Conservation (phyloP, 169 alveolate species). For the Miamiensis avidus region DNA sequence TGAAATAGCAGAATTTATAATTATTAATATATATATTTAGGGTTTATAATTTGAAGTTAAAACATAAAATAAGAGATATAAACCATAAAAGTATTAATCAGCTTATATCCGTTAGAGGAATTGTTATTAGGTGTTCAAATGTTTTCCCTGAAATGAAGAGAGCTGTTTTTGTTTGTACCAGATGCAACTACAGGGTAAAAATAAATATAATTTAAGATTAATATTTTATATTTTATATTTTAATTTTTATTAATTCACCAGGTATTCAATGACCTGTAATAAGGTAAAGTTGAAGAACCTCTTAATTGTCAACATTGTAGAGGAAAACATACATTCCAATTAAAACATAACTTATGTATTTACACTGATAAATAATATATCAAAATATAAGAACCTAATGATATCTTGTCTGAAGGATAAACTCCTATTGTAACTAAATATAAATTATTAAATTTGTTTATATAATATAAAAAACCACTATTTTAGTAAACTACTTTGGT, state of each 20-base stretch:
- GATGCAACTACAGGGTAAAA: conserved; percentile 80
- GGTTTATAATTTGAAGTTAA: neutral
- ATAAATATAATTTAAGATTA: conserved; percentile 75
- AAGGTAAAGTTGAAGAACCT: conserved; percentile 97
- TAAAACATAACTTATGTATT: conserved; percentile 93
- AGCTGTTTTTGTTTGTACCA: conserved; percentile 96
- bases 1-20: neutral
- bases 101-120: neutral
- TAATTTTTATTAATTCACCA: conserved; percentile 47
- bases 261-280: conserved; percentile 86
- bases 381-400: conserved; percentile 94
- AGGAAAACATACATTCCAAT: conserved; percentile 89
- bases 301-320: conserved; percentile 91
- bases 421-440: conserved; percentile 81
- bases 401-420: conserved; percentile 93
- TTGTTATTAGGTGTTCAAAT: conserved; percentile 89
- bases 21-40: neutral
- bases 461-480: neutral
- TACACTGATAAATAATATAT: conserved; percentile 95
- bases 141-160: conserved; percentile 98
- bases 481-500: conserved; percentile 79
- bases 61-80: neutral
- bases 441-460: neutral
- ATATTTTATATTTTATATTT: too few relatives aligned
- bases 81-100: neutral